Base-by-base conservation (phyloP, 345 rosid genomes). In the Boechera divaricarpa region DNA sequence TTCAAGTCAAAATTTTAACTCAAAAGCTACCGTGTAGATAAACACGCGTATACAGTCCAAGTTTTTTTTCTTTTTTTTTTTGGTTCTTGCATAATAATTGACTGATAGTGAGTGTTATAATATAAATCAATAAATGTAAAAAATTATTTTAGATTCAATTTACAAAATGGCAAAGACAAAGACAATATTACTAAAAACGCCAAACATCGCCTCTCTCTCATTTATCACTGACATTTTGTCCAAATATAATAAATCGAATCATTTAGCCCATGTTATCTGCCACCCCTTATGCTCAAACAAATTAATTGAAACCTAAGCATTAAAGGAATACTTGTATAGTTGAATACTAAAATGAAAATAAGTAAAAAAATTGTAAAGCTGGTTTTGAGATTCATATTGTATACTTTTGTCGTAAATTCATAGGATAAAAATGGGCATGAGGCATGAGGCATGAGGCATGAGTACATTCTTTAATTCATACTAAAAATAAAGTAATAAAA, bases 211-310 rank as follows among this genome's bases (percentile, higher is more conserved):
- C 72, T 68, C 81, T 66, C 81, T 55, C 83, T 67, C 79, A 61
- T 60, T 69, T 69, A 73, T 75, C 67, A 62, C 78, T 80, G 80
- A 48, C 73, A 71, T 57, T 28, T 56, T 90, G 96, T 88, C 96
- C 83, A 80, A 39, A 85, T n/a, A 67, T 75, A 69, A 74, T 66
- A 73, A 70, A 67, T 58, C 78, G 72, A 81, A 70, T 78, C 42
- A 58, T 67, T 72, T 59, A 44, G 69, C 74, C 74, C 69, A 78
- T 66, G 69, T 51, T 72, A 81, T 82, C 24, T 45, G 86, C 32
- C 88, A 49, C 78, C 70, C 58, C 16, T 60, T 16, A 54, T 41
- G 69, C 63, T 69, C 44, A 45, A 52, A 77, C 58, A 69, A 77
- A 63, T 69, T 53, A 44, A 52, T 16, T 53, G 35, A 51, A 53